Evolutionary conservation across 2,329 filamentous ascomycete genomes (phyloP), one percentile per base, ranked within the genome.

Genomic region (Tolypocladium pustulatum): DNA sequence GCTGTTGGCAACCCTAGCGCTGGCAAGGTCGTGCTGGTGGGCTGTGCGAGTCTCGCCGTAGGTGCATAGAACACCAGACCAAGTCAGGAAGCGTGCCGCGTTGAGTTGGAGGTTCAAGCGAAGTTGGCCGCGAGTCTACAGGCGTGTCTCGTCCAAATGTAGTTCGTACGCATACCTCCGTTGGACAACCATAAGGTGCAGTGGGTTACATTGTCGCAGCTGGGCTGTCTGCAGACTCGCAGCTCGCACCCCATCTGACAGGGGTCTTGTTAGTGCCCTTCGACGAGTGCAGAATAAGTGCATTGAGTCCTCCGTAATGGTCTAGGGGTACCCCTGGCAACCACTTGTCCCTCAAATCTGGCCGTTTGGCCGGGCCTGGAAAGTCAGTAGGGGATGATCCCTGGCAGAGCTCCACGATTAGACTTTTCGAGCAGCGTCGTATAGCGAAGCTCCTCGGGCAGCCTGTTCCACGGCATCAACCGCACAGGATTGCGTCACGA

Each of bases 381-480:
- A 55, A 43, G 54, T 41, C 25, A n/a, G 20, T 43, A 30, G 34
- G 36, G 5, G 30, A 41, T 12, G 15, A 41, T 41, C 38, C 25
- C 22, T 32, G 54, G 25, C 37, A 7, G 8, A 13, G 54, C 37
- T 55, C 54, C 54, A 32, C 54, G 54, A 41, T 32, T 55, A 55
- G 37, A 43, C 54, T 41, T 32, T 32, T 55, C 37, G 37, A 55
- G 38, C 37, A 38, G 54, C 13, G 43, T 53, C 32, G 41, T 58
- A 43, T 54, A 40, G 56, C 49, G 49, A 46, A 41, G 30, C 51
- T 32, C 20, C 38, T 43, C 8, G 36, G 38, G 38, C 37, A 55
- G 30, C 54, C 15, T 53, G 53, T 57, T 58, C 37, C 59, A 59
- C 61, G 55, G 59, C 58, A 56, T 56, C 59, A 60, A 58, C 52